A percentile compares a stretch with the other conserved stretches of the same genome.
Evolutionary conservation across 73 alveolate species (phyloP).

Genomic region (Paraurostyla sp.): DNA sequence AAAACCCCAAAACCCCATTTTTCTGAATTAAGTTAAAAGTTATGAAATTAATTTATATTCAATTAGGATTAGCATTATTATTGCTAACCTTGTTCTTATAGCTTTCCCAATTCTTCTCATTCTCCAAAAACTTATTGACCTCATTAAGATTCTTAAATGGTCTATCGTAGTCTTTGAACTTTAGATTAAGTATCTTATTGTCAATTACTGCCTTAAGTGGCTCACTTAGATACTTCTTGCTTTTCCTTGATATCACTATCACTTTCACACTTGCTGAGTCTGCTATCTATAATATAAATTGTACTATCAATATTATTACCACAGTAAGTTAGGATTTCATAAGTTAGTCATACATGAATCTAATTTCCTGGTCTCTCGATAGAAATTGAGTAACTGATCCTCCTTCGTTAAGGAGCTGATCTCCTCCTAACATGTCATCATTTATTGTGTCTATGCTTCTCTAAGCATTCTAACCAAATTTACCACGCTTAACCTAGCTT

Average conservation of each 20-base stretch:
- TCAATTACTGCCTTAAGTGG: slow-evolving; percentile 60
- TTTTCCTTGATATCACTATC: slow-evolving; percentile 42
- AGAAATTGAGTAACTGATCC: background rate
- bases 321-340: slow-evolving; percentile 67
- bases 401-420: no score
- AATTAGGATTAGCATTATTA: no score
- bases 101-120: slow-evolving; percentile 53
- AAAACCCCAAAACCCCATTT: no score
- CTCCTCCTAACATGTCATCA: background rate
- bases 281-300: slow-evolving; percentile 16
- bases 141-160: slow-evolving; percentile 54
- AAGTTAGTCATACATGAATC: slow-evolving; percentile 17
- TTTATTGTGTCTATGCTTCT: background rate
- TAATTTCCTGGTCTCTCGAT: slow-evolving; percentile 22
- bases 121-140: slow-evolving; percentile 11
- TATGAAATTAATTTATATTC: no score
- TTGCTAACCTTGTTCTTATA: slow-evolving; percentile 32
- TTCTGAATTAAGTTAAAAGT: no score
- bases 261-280: slow-evolving; percentile 64
- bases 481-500: background rate
- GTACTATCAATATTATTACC: slow-evolving; percentile 5
- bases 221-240: slow-evolving; percentile 65
- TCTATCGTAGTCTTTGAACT: slow-evolving; percentile 68
- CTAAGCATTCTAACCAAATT: background rate
- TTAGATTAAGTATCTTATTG: slow-evolving; percentile 2